Evolutionary conservation across 768 basidiomycete genomes (phyloP), one percentile per base, ranked within the genome.

Genomic region (Russula sp.): DNA sequence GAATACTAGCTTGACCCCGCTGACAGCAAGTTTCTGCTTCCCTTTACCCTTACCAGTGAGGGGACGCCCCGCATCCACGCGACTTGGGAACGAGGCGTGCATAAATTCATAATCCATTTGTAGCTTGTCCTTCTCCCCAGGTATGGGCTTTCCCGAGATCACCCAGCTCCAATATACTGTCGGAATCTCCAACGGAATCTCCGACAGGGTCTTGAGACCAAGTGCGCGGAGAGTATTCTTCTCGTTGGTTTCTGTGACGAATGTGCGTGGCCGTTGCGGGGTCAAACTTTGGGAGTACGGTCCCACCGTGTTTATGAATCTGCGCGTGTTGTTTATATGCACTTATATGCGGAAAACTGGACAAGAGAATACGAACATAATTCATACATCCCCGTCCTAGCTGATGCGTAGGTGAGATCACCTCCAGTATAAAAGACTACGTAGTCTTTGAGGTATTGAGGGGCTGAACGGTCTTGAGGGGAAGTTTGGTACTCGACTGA

Each of bases 271-370:
- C 82, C 9, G 72, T 65, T 5, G 70, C 65, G 3, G 83, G 75
- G 66, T 91, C 84, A 69, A 82, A 92, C 40, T 69, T 75, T 2
- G 87, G 80, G 44, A 83, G 73, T 28, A 92, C 75, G 24, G 79
- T 82, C 50, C 83, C 90, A 13, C 90, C 90, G 66, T 83, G 75
- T 64, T 77, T 78, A 49, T 85, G 76, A 46, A 92, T 82, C 90
- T 92, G 66, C n/a, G 32, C 34, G 22, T 34, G 36, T 38, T 16
- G 28, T 16, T 26, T 48, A n/a, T 48, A 48, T 3, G 22, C 4
- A 11, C 9, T 36, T 40, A 54, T 26, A 34, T 20, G 30, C 40
- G 20, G 34, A 16, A 24, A 9, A 7, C 5, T 3, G 8, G 8
- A n/a, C 5, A 53, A 36, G 36, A 63, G 44, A 13, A 44, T 3